Evolutionary conservation across 805 yeast genomes (phyloP).

Genomic region (Saccharomycopsis schoenii): DNA sequence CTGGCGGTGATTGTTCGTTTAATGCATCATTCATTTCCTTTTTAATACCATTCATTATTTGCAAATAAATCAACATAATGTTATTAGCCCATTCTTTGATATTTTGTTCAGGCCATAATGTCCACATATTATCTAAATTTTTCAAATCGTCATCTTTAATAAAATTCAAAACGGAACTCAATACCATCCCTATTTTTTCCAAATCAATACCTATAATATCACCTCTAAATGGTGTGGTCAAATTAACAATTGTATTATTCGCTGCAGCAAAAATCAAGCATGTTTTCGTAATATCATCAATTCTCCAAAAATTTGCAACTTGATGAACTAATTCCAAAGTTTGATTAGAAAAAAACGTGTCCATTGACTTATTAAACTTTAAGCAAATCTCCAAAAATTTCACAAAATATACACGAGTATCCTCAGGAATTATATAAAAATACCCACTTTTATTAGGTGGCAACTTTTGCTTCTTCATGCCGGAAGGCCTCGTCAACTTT

Average conservation of each 20-base stretch:
- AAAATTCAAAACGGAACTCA: slow-evolving; percentile 22
- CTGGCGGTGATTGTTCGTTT: slow-evolving; percentile 41
- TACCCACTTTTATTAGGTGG: background rate
- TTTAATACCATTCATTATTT: slow-evolving; percentile 36
- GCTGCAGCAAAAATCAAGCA: slow-evolving; percentile 43
- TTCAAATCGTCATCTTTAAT: slow-evolving; percentile 20
- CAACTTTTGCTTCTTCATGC: slow-evolving; percentile 5
- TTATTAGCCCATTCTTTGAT: slow-evolving; percentile 41
- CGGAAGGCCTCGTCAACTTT: slow-evolving; percentile 18
- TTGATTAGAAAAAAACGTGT: slow-evolving; percentile 10
- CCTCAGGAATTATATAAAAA: slow-evolving; percentile 28
- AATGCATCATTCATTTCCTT: slow-evolving; percentile 31
- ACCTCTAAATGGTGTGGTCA: slow-evolving; percentile 11
- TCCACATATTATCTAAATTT: slow-evolving; percentile 20
- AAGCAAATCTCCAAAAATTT: slow-evolving; percentile 33
- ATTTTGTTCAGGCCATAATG: slow-evolving; percentile 35
- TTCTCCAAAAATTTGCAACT: slow-evolving; percentile 42
- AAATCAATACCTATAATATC: slow-evolving; percentile 22
- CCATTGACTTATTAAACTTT: slow-evolving; percentile 18
- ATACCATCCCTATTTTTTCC: slow-evolving; percentile 26
- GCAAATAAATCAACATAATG: slow-evolving; percentile 36
- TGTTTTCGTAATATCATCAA: slow-evolving; percentile 40
- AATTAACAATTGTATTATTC: slow-evolving; percentile 27
- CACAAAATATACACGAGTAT: slow-evolving; percentile 29
- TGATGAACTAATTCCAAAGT: slow-evolving; percentile 10